Percentiles rank a stretch among this genome's conserved stretches.
Conservation (phyloP, 768 basidiomycete genomes). For the Naganishia friedmannii region DNA sequence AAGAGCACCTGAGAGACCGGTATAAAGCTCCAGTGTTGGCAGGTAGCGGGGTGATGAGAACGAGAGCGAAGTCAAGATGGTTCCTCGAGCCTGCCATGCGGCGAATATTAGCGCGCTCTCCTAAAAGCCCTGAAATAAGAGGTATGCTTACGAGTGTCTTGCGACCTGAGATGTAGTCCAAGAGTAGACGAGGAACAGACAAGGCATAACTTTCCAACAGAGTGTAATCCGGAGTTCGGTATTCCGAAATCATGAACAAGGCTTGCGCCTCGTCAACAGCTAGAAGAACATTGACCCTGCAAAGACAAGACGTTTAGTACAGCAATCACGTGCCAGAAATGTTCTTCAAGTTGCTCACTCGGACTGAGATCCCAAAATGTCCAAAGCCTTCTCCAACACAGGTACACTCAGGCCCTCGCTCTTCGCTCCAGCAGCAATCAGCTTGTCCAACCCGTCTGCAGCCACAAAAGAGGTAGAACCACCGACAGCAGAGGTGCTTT, state of each 20-base stretch:
- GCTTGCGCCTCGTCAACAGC: conserved; percentile 83
- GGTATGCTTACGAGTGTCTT: conserved; percentile 59
- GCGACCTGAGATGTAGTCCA: conserved; percentile 74
- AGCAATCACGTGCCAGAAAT: conserved; percentile 2
- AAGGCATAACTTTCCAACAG: conserved; percentile 72
- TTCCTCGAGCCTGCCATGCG: conserved; percentile 57
- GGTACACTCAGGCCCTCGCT: conserved; percentile 59
- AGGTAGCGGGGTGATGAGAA: conserved; percentile 62
- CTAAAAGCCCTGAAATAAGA: neutral
- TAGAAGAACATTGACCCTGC: conserved; percentile 3
- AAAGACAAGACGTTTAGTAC: neutral
- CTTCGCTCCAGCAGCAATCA: conserved; percentile 63
- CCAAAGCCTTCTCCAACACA: conserved; percentile 62
- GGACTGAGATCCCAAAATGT: conserved; percentile 64
- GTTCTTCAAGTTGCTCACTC: conserved; percentile 55
- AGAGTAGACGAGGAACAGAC: conserved; percentile 69
- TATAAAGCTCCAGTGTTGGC: conserved; percentile 64
- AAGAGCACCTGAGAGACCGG: conserved; percentile 58
- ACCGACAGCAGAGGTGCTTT: neutral
- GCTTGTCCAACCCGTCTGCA: conserved; percentile 54
- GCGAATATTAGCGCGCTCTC: neutral
- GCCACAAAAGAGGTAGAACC: neutral
- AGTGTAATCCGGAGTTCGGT: conserved; percentile 70
- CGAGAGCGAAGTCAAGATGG: conserved; percentile 69
- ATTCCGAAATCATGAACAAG: conserved; percentile 64